A percentile compares a stretch with the other conserved stretches of the same genome.
Evolutionary conservation across 2,329 filamentous ascomycete species (phyloP).

Genomic region (Thelonectria discophora): DNA sequence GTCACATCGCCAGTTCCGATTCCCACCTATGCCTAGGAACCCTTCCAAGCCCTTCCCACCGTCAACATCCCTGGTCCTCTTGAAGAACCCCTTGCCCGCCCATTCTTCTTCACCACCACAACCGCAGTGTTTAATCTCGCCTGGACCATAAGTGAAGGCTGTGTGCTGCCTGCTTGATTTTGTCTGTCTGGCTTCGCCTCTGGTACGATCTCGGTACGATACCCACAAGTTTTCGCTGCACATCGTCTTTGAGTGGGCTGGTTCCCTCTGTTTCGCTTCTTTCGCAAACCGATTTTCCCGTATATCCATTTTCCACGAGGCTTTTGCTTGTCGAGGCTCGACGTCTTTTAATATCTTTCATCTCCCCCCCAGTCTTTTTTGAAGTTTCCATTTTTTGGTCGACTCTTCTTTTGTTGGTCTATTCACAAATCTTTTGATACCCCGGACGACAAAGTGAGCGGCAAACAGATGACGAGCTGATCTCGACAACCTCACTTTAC

Average conservation of each 20-base stretch:
- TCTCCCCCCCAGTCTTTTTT: neutral
- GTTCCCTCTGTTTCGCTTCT: constrained; percentile 25
- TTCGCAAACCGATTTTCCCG: constrained; percentile 8
- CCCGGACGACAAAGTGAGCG: constrained; percentile 9
- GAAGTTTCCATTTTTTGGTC: constrained; percentile 2
- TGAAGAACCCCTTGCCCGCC: no score
- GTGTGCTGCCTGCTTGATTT: constrained; percentile 14
- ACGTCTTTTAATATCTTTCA: neutral
- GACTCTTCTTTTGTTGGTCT: neutral
- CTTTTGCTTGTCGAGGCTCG: neutral
- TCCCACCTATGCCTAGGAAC: neutral
- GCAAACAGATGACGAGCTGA: constrained; percentile 10
- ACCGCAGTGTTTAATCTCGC: constrained; percentile 31
- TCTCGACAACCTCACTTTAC: constrained; percentile 2
- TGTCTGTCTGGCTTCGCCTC: constrained; percentile 34
- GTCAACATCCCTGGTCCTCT: neutral
- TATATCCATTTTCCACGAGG: constrained; percentile 2
- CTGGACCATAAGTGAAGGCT: constrained; percentile 1
- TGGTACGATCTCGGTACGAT: constrained; percentile 37
- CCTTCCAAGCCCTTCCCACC: constrained; percentile 4
- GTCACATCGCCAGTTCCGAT: constrained; percentile 24
- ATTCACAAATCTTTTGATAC: constrained; percentile 15
- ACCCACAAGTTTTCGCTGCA: constrained; percentile 32
- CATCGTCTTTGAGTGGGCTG: constrained; percentile 35
- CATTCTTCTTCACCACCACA: neutral